Evolutionary conservation across 2,329 filamentous ascomycete genomes (phyloP), one percentile per base, ranked within the genome.

Genomic region (Botrytis paeoniae): DNA sequence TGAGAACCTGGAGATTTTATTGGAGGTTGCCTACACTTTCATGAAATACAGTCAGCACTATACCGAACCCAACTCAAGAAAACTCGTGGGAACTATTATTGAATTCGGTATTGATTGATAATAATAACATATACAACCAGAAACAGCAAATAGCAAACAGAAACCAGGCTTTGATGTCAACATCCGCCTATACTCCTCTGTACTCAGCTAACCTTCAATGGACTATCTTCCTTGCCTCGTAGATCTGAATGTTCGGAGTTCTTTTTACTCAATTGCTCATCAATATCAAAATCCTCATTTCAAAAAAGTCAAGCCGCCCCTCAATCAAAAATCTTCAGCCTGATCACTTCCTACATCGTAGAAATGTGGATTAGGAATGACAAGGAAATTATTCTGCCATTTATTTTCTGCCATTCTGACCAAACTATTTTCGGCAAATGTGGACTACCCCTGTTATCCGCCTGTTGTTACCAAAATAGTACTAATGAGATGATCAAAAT

Each of bases 11-110:
- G 64, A 22, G 45, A 39, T 39, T 66, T 39, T 20, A 54, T 66
- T 39, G 64, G 41, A 25, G 20, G 45, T 54, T 48, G 57, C 54
- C 59, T 70, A 20, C n/a, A 12, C 14, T 54, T 57, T 48, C 48
- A 35, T 65, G 37, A 12, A 66, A 60, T 66, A 72, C 70, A 72
- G 70, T 72, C 37, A 72, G 70, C 70, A 61, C 63, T 72, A 72
- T 68, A 20, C 54, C 62, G n/a, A 43, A 60, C 51, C 48, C 41
- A 54, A 59, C 4, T 8, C 48, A 43, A 16, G 10, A 60, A 66
- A 25, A 48, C 62, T 68, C 70, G 51, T 61, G 32, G 51, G 32
- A 71, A 35, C n/a, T 57, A 57, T 66, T 57, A 45, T 57, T 59
- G 62, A 51, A 20, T 29, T 43, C n/a, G 35, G 22, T 57, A 48